phyloP scores from a whole-genome alignment of 139 green algal genomes.

The Haematococcus lacustris region DNA sequence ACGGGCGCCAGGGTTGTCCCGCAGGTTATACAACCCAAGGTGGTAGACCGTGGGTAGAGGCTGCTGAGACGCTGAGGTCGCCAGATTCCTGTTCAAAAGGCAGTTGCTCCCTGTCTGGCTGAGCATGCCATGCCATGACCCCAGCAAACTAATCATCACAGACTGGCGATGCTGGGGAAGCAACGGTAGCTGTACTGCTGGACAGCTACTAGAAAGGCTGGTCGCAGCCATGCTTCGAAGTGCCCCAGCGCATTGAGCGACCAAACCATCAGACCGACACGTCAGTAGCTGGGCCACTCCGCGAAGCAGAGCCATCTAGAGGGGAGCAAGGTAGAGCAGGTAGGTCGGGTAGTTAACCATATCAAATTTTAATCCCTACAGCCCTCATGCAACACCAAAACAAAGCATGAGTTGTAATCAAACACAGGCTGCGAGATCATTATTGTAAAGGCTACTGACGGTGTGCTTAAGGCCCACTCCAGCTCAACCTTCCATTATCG shows the following conservation, averaged over 20 bases:
- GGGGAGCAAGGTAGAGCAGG: too few species aligned
- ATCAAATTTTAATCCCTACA: too few species aligned
- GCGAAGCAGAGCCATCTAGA: too few species aligned
- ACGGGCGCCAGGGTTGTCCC: constrained; percentile 58
- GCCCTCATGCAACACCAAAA: too few species aligned
- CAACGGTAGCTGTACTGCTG: not conserved
- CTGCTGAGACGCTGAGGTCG: not conserved
- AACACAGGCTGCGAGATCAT: too few species aligned
- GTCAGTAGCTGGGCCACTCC: too few species aligned
- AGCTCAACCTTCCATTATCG: too few species aligned
- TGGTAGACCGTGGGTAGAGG: constrained; percentile 20
- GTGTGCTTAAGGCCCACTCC: too few species aligned
- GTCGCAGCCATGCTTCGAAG: not conserved
- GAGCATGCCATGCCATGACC: not conserved
- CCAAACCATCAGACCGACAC: not conserved
- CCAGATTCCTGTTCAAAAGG: not conserved
- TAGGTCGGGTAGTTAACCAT: too few species aligned
- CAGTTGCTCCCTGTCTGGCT: not conserved
- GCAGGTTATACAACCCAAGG: constrained; percentile 49
- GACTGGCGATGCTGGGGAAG: not conserved
- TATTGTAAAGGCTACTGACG: too few species aligned
- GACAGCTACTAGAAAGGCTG: not conserved
- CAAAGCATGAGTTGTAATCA: too few species aligned
- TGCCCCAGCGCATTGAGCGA: not conserved
- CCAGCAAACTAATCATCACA: not conserved